phyloP scores from a whole-genome alignment of 768 basidiomycete genomes.

The Amanita subjunquillea region DNA sequence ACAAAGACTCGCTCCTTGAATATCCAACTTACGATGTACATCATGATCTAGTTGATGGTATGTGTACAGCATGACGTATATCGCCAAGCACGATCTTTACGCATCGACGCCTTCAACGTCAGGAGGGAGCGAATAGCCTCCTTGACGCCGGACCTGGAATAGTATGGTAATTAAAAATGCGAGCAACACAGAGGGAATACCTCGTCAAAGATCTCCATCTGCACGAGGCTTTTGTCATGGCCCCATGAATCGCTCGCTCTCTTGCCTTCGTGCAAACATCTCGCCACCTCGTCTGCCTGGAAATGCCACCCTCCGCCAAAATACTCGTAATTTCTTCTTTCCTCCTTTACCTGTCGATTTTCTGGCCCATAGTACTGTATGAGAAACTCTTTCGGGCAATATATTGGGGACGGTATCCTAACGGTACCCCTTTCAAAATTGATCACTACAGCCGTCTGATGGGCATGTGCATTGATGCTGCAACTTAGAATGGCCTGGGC shows the following conservation, averaged over 20 bases:
- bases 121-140: slow-evolving; percentile 50
- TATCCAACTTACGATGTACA: too few relatives aligned
- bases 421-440: slow-evolving; percentile 72
- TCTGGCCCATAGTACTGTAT: slow-evolving; percentile 48
- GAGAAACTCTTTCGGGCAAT: slow-evolving; percentile 52
- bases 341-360: slow-evolving; percentile 41
- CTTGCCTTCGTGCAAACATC: slow-evolving; percentile 66
- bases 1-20: too few relatives aligned
- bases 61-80: too few relatives aligned
- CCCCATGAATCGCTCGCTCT: slow-evolving; percentile 66
- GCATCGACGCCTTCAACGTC: slow-evolving; percentile 36
- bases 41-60: too few relatives aligned
- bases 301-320: slow-evolving; percentile 72
- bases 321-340: slow-evolving; percentile 47
- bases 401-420: slow-evolving; percentile 53
- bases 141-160: slow-evolving; percentile 53
- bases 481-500: slow-evolving; percentile 69
- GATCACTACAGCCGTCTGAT: slow-evolving; percentile 48
- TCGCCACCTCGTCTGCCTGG: slow-evolving; percentile 81
- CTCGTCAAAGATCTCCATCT: slow-evolving; percentile 83
- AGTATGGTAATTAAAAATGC: background rate
- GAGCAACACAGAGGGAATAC: slow-evolving; percentile 26
- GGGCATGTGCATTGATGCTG: slow-evolving; percentile 44
- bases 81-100: too few relatives aligned
- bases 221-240: slow-evolving; percentile 68